A percentile compares a stretch with the other conserved stretches of the same genome.
Evolutionary conservation across 257 asterid species (phyloP).

Genomic region (Gardenia jasminoides): DNA sequence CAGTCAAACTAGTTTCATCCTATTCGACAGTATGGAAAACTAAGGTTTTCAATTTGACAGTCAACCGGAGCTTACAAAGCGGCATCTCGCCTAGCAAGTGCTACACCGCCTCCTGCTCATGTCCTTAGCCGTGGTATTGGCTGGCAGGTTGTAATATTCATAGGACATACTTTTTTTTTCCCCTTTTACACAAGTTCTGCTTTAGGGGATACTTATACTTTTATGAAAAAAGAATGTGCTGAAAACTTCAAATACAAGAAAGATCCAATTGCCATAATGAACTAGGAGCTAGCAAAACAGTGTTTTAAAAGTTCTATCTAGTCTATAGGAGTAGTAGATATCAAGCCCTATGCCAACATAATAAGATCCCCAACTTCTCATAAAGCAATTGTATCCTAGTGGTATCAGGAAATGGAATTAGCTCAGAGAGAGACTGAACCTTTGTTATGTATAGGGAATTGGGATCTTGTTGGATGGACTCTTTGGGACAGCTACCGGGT

Average conservation of each 20-base stretch:
- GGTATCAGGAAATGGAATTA: not conserved
- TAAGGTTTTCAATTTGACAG: slow-evolving; percentile 37
- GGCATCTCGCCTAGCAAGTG: slow-evolving; percentile 94
- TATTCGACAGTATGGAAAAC: not conserved
- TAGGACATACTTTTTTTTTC: not conserved
- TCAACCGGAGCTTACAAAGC: slow-evolving; percentile 98
- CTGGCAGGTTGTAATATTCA: slow-evolving; percentile 66
- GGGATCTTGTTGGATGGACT: slow-evolving; percentile 84
- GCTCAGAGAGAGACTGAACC: not conserved
- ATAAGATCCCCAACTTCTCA: not conserved
- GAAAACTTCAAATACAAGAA: not conserved
- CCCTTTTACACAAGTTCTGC: not conserved
- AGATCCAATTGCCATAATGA: not conserved
- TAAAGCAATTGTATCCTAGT: too few relatives aligned
- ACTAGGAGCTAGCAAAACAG: not conserved
- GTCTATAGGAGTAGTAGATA: not conserved
- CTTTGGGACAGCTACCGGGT: slow-evolving; percentile 84
- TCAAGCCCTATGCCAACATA: not conserved
- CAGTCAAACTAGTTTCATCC: not conserved
- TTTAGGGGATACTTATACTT: not conserved
- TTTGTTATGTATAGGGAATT: slow-evolving; percentile 53
- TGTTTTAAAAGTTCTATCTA: too few relatives aligned
- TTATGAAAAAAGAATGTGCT: not conserved
- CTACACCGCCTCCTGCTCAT: slow-evolving; percentile 98
- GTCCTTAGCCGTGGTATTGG: slow-evolving; percentile 99